phyloP scores from a whole-genome alignment of 2,329 filamentous ascomycete species.

The Paraconiothyrium sp. region DNA sequence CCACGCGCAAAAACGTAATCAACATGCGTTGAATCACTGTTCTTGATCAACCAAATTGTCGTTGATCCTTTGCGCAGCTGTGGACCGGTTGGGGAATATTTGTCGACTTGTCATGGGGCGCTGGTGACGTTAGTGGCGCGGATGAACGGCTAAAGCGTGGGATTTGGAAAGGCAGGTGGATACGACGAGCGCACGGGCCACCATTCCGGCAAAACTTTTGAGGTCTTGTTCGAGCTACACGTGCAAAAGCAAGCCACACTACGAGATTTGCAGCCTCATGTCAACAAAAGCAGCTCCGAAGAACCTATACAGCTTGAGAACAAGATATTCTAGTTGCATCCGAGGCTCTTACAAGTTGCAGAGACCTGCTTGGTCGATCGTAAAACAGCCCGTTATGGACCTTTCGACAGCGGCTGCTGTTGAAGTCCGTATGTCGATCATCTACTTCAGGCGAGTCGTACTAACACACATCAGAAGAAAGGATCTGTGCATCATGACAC shows the following conservation, averaged over 20 bases:
- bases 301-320: background rate
- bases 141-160: background rate
- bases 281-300: background rate
- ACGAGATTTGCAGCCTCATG: background rate
- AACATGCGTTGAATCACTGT: background rate
- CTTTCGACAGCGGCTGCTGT: slow-evolving; percentile 35
- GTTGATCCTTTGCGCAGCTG: background rate
- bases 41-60: background rate
- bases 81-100: background rate
- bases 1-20: background rate
- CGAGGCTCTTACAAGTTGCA: background rate
- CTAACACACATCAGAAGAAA: slow-evolving; percentile 31
- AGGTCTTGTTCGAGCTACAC: background rate
- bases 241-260: background rate
- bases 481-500: slow-evolving; percentile 48
- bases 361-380: background rate
- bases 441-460: slow-evolving; percentile 27
- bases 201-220: background rate
- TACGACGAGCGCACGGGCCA: slow-evolving; percentile 3
- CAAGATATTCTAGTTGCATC: background rate
- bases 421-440: slow-evolving; percentile 45
- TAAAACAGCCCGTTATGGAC: slow-evolving; percentile 28
- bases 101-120: background rate
- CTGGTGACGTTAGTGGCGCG: background rate
- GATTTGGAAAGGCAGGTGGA: background rate